These are phyloP conservation scores for Colletotrichum godetiae DNA, from an alignment of 2,329 filamentous ascomycete genomes.

Conservation along the genomic window DNA sequence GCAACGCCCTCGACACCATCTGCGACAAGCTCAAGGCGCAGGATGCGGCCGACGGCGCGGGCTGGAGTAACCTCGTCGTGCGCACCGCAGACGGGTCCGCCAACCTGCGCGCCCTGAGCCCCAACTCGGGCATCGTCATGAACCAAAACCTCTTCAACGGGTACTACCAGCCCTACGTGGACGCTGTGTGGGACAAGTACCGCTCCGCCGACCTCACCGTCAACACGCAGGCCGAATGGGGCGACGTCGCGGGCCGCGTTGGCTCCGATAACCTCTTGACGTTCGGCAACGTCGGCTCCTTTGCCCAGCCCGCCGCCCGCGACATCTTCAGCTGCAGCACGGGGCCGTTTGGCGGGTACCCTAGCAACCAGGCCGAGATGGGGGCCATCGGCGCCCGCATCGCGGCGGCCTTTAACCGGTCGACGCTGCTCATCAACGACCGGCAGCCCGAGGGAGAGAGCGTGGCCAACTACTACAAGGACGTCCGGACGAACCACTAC, in stretches of 20 bases:
- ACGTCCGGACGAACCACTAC: slow-evolving; percentile 73
- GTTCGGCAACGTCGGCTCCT: slow-evolving; percentile 53
- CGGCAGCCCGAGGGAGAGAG: slow-evolving; percentile 64
- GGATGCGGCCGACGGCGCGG: slow-evolving; percentile 56
- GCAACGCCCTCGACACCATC: slow-evolving; percentile 58
- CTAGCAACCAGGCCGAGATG: slow-evolving; percentile 55
- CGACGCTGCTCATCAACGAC: slow-evolving; percentile 69
- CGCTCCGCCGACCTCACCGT: slow-evolving; percentile 54
- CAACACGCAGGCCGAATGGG: slow-evolving; percentile 66
- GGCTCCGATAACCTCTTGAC: slow-evolving; percentile 47
- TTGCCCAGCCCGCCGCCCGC: slow-evolving; percentile 57
- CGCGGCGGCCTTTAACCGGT: slow-evolving; percentile 80
- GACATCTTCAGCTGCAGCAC: slow-evolving; percentile 65
- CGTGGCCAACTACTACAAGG: slow-evolving; percentile 63
- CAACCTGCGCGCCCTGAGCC: slow-evolving; percentile 63
- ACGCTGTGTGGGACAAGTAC: slow-evolving; percentile 65
- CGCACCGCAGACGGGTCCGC: slow-evolving; percentile 48
- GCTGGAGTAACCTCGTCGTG: slow-evolving; percentile 65
- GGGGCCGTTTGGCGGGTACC: slow-evolving; percentile 65
- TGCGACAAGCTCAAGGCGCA: slow-evolving; percentile 58
- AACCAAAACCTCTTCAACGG: slow-evolving; percentile 57
- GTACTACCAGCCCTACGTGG: slow-evolving; percentile 63
- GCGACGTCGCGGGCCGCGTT: slow-evolving; percentile 58
- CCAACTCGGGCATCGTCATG: slow-evolving; percentile 60
- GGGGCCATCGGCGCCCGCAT: slow-evolving; percentile 79